phyloP scores from a whole-genome alignment of 352 stramenopile genomes.

The Phytopythium oedochilum region DNA sequence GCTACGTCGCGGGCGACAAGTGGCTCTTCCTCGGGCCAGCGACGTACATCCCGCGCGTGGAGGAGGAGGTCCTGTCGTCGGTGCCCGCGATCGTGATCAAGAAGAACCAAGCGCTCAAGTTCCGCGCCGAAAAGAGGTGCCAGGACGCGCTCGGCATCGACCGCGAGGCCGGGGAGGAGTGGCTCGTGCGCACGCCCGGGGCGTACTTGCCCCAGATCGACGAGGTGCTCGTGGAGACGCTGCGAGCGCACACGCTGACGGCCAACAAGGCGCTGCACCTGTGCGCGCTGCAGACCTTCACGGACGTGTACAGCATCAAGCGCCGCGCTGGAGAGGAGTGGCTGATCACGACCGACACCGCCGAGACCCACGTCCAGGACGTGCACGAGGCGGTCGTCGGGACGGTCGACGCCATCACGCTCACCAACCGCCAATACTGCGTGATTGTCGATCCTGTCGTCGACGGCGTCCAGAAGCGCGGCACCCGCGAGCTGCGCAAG shows the following conservation, averaged over 20 bases:
- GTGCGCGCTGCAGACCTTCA: constrained; percentile 63
- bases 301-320: constrained; percentile 62
- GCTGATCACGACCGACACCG: constrained; percentile 65
- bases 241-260: constrained; percentile 62
- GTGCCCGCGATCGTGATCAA: constrained; percentile 66
- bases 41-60: constrained; percentile 71
- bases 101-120: constrained; percentile 80
- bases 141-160: constrained; percentile 52
- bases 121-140: constrained; percentile 79
- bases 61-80: constrained; percentile 47
- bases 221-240: constrained; percentile 55
- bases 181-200: constrained; percentile 65
- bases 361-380: constrained; percentile 74
- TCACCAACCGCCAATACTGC: constrained; percentile 82
- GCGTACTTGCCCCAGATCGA: constrained; percentile 78
- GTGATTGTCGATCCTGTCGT: constrained; percentile 73
- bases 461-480: constrained; percentile 56
- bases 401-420: constrained; percentile 49
- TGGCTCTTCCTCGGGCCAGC: constrained; percentile 73
- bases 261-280: constrained; percentile 61
- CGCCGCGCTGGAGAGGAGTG: constrained; percentile 77
- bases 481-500: constrained; percentile 67
- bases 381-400: constrained; percentile 72
- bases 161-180: constrained; percentile 72
- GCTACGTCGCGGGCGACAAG: constrained; percentile 57